Evolutionary conservation across 495 filamentous ascomycete species (phyloP), one percentile per base, ranked within the genome.

Genomic region (Penicilliopsis zonata): DNA sequence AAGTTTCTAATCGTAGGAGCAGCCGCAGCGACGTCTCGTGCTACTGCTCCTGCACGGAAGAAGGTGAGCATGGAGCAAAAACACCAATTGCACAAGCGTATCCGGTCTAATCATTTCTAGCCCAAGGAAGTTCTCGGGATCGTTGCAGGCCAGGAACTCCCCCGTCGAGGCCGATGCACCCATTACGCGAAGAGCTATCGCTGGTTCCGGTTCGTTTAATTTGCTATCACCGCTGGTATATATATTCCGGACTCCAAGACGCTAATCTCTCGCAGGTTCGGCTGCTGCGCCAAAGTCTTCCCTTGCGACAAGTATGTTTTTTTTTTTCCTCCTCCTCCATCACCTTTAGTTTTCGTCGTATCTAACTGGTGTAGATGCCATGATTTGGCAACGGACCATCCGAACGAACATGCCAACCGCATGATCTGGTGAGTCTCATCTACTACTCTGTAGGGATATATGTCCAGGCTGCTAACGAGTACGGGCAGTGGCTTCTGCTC

Each of bases 141-240:
- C 27, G 74, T 77, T 33, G 76, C 76, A 3, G 86, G 87, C 32
- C 78, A 84, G 38, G 78, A 85, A 40, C 65, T 94, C 1, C 83
- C 86, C 0, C 62, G 63, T 20, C 70, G 70, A 1, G 86, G 86
- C 10, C 67, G 83, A 18, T 94, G 86, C 48, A 46, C 46, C 19
- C 86, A 94, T 45, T 93, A 94, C 50, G 54, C 65, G 3, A 84
- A 85, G 42, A 79, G 73, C 34, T 83, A 80, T 47, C 72, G 86
- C 9, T 93, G 86, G 86, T 93, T 94, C 52, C 61, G 82, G 40
- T 87, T 50, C 25, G 36, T 78, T n/a, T n/a, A n/a, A n/a, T n/a
- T n/a, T n/a, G n/a, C n/a, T n/a, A n/a, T n/a, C n/a, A n/a, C n/a
- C n/a, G n/a, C n/a, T n/a, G n/a, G n/a, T n/a, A n/a, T n/a, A n/a